Evolutionary conservation across 208 protist genomes (phyloP).

Genomic region (Leishmania arabica): DNA sequence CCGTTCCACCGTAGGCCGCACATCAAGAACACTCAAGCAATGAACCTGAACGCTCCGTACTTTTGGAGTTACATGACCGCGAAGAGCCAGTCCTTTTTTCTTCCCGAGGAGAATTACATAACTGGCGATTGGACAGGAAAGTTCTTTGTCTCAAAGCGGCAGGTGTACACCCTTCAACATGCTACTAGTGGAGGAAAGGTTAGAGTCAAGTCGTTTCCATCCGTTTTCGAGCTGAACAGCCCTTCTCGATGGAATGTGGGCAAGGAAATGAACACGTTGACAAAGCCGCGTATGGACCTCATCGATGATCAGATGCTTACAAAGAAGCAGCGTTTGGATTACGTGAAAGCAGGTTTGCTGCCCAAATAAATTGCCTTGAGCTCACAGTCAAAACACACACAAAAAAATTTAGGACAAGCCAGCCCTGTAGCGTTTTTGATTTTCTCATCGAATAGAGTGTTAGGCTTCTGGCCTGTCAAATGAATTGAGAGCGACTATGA

Average conservation of each 20-base stretch:
- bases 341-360: conserved; percentile 85
- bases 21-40: conserved; percentile 85
- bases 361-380: conserved; percentile 59
- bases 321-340: conserved; percentile 90
- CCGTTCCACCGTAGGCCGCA: conserved; percentile 81
- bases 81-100: conserved; percentile 76
- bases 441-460: neutral
- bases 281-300: conserved; percentile 87
- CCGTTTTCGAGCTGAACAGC: conserved; percentile 83
- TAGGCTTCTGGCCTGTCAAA: neutral
- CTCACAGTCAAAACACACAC: neutral
- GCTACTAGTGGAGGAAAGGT: conserved; percentile 83
- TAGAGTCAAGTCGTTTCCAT: conserved; percentile 88
- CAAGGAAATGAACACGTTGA: conserved; percentile 86
- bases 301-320: conserved; percentile 93
- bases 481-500: neutral
- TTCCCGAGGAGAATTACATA: conserved; percentile 92
- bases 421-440: neutral
- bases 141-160: conserved; percentile 88
- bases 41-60: conserved; percentile 88
- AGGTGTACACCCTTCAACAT: conserved; percentile 92
- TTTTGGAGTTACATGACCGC: conserved; percentile 90
- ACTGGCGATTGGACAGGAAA: conserved; percentile 92
- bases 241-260: conserved; percentile 91
- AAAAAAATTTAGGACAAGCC: neutral